These are phyloP conservation scores for Pseudogymnoascus sp. DNA, from an alignment of 2,329 filamentous ascomycete species.

Conservation along the genomic window DNA sequence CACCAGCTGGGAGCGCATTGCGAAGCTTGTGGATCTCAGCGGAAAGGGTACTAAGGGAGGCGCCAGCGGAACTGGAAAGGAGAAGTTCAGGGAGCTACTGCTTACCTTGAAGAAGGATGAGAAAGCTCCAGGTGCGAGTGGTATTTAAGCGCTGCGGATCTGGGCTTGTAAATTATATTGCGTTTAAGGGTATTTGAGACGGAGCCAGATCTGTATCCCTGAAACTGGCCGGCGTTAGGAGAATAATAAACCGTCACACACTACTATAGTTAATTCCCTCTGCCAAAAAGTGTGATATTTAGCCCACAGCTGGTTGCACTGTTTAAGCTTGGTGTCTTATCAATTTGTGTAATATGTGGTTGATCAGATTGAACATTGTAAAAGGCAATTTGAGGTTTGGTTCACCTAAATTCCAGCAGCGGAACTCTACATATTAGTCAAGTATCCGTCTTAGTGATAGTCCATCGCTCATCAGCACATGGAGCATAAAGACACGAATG, in stretches of 20 bases:
- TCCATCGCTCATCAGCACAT: background rate
- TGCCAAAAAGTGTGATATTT: background rate
- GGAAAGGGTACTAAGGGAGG: slow-evolving; percentile 86
- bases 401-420: background rate
- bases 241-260: slow-evolving; percentile 2
- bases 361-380: background rate
- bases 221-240: slow-evolving; percentile 6
- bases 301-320: background rate
- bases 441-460: background rate
- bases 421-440: background rate
- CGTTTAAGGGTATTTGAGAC: slow-evolving; percentile 6
- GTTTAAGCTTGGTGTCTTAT: background rate
- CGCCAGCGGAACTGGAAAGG: slow-evolving; percentile 84
- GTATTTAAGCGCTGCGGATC: slow-evolving; percentile 38
- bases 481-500: background rate
- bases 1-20: slow-evolving; percentile 97
- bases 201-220: slow-evolving; percentile 3
- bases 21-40: slow-evolving; percentile 93
- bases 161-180: slow-evolving; percentile 3
- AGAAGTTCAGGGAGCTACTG: slow-evolving; percentile 87
- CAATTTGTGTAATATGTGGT: background rate
- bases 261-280: background rate
- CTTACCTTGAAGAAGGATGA: slow-evolving; percentile 86
- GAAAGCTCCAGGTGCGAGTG: slow-evolving; percentile 63
- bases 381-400: background rate